Evolutionary conservation across 768 basidiomycete species (phyloP).

Genomic region (Sarcodon aspratus): DNA sequence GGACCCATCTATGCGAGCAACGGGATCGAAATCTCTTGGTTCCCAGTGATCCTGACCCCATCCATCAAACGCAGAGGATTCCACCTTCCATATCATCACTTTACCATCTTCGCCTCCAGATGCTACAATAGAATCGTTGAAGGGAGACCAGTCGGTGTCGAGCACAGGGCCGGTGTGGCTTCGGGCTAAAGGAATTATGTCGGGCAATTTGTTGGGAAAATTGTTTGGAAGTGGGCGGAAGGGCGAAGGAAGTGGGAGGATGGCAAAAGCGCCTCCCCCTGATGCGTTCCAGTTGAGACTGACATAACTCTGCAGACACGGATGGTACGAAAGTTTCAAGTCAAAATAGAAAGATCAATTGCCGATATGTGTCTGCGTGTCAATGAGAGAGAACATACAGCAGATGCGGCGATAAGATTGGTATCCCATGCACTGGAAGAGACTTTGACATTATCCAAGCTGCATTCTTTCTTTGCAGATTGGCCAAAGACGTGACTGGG

Average conservation of each 20-base stretch:
- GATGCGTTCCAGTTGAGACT: slow-evolving; percentile 92
- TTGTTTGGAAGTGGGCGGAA: slow-evolving; percentile 37
- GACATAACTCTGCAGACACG: slow-evolving; percentile 39
- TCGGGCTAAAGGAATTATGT: slow-evolving; percentile 84
- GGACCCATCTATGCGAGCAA: slow-evolving; percentile 67
- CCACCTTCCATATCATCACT: slow-evolving; percentile 83
- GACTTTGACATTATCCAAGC: slow-evolving; percentile 74
- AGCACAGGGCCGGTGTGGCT: slow-evolving; percentile 78
- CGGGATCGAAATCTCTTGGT: slow-evolving; percentile 75
- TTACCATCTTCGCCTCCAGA: slow-evolving; percentile 94
- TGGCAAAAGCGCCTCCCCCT: slow-evolving; percentile 90
- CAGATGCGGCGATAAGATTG: slow-evolving; percentile 79
- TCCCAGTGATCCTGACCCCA: slow-evolving; percentile 82
- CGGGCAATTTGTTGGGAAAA: slow-evolving; percentile 76
- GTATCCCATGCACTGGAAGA: slow-evolving; percentile 95
- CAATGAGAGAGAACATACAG: slow-evolving; percentile 31
- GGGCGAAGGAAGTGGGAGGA: slow-evolving; percentile 76
- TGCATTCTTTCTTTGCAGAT: slow-evolving; percentile 72
- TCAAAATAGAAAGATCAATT: slow-evolving; percentile 1
- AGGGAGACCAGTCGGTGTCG: slow-evolving; percentile 95
- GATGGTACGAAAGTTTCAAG: slow-evolving; percentile 3
- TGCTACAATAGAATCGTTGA: slow-evolving; percentile 83
- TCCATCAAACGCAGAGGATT: slow-evolving; percentile 55
- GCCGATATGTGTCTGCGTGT: no score
- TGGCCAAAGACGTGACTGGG: slow-evolving; percentile 87